Percentiles rank a stretch among this genome's conserved stretches.
Evolutionary conservation across 2,329 filamentous ascomycete genomes (phyloP).

Genomic region (Trichoderma afroharzianum): DNA sequence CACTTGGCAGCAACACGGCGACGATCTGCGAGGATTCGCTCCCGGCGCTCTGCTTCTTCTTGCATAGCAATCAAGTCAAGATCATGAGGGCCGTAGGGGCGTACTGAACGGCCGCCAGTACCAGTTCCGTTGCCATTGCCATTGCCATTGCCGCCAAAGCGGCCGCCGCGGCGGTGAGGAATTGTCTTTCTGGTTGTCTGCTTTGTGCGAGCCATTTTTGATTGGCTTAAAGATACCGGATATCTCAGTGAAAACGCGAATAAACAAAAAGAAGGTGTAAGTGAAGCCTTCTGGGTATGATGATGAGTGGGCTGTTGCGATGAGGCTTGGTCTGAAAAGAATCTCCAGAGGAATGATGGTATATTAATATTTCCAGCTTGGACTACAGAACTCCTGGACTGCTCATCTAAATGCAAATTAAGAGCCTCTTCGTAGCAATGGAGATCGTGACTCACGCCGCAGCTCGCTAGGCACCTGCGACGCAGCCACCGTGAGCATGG

Average conservation of each 20-base stretch:
- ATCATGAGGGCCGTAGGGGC: conserved; percentile 28
- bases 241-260: not conserved
- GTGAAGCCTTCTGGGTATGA: not conserved
- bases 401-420: not conserved
- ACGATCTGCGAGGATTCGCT: conserved; percentile 35
- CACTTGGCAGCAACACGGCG: conserved; percentile 37
- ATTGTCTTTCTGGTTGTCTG: not conserved
- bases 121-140: not conserved
- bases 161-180: not conserved
- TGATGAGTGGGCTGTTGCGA: not conserved
- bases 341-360: not conserved
- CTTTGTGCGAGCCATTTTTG: conserved; percentile 13
- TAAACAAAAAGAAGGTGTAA: not conserved
- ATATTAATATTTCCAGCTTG: not conserved
- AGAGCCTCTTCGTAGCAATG: not conserved
- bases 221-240: not conserved
- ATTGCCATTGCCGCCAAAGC: not conserved
- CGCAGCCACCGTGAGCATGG: conserved; percentile 9
- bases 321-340: not conserved
- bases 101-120: conserved; percentile 3
- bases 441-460: conserved; percentile 15
- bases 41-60: conserved; percentile 36
- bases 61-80: conserved; percentile 30
- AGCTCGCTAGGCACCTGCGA: not conserved
- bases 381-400: not conserved